Evolutionary conservation across 352 stramenopile species (phyloP).

Genomic region (Pythium grandisporangium): DNA sequence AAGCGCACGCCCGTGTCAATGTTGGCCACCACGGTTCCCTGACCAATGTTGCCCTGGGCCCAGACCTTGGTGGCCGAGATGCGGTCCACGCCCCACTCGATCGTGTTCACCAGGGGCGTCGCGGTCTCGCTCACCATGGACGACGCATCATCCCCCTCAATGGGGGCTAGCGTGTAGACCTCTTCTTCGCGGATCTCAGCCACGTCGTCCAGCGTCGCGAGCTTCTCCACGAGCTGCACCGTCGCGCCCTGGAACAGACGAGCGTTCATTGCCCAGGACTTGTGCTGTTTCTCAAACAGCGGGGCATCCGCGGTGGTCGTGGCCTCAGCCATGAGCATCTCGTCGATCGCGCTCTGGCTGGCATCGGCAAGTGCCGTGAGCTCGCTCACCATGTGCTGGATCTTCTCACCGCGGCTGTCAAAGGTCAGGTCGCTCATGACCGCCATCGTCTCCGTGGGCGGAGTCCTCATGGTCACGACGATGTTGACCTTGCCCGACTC

Average conservation of each 20-base stretch:
- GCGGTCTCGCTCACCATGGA: background rate
- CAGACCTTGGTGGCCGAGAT: conserved; percentile 14
- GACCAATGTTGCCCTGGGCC: conserved; percentile 10
- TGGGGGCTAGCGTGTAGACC: background rate
- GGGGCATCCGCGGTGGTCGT: background rate
- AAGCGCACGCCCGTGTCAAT: conserved; percentile 24
- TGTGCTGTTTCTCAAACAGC: conserved; percentile 2
- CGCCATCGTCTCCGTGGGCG: background rate
- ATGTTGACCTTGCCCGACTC: conserved; percentile 5
- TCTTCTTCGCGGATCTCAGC: conserved; percentile 11
- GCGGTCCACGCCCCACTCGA: conserved; percentile 16
- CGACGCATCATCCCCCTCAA: background rate
- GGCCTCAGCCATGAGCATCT: background rate
- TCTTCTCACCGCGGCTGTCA: background rate
- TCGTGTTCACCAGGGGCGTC: conserved; percentile 1
- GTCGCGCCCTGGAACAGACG: conserved; percentile 13
- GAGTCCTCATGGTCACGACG: conserved; percentile 9
- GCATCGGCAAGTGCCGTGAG: conserved; percentile 3
- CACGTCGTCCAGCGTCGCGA: conserved; percentile 6
- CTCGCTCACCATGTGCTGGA: conserved; percentile 1
- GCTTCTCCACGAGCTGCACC: conserved; percentile 12
- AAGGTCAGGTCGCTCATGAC: background rate
- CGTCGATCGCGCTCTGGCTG: conserved; percentile 2
- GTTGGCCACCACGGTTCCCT: conserved; percentile 14
- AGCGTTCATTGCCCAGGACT: conserved; percentile 15